phyloP scores from a whole-genome alignment of 2,329 filamentous ascomycete species.

The Karstenula rhodostoma region DNA sequence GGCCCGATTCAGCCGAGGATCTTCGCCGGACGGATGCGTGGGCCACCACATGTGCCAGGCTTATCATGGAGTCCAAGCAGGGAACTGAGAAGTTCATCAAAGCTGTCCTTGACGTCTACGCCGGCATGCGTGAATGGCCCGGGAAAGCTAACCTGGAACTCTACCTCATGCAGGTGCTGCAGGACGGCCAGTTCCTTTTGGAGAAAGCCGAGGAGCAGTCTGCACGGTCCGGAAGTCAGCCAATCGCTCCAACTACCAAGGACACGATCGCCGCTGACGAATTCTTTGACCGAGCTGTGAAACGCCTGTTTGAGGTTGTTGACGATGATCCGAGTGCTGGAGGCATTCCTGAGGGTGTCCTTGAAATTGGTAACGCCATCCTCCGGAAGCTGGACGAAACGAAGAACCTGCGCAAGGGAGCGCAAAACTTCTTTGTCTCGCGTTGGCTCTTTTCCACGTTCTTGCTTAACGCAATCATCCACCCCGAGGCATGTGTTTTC shows the following conservation, averaged over 20 bases:
- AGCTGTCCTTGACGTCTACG: slow-evolving; percentile 87
- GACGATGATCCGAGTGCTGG: slow-evolving; percentile 80
- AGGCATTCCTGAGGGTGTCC: slow-evolving; percentile 83
- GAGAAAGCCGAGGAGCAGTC: slow-evolving; percentile 82
- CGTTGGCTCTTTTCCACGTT: slow-evolving; percentile 94
- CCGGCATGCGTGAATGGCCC: slow-evolving; percentile 86
- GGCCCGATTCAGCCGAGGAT: slow-evolving; percentile 82
- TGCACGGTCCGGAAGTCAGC: slow-evolving; percentile 72
- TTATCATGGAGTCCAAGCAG: slow-evolving; percentile 79
- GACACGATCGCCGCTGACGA: slow-evolving; percentile 84
- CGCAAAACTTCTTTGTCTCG: slow-evolving; percentile 83
- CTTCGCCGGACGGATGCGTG: slow-evolving; percentile 81
- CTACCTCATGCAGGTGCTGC: slow-evolving; percentile 92
- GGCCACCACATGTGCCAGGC: slow-evolving; percentile 84
- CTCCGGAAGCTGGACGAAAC: slow-evolving; percentile 75
- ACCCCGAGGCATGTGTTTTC: slow-evolving; percentile 74
- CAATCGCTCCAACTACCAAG: slow-evolving; percentile 76
- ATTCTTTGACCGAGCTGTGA: slow-evolving; percentile 85
- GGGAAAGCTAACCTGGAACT: slow-evolving; percentile 89
- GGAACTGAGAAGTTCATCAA: slow-evolving; percentile 83
- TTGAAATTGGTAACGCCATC: slow-evolving; percentile 86
- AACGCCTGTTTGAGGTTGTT: slow-evolving; percentile 83
- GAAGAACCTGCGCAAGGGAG: slow-evolving; percentile 72
- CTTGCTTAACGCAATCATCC: slow-evolving; percentile 81
- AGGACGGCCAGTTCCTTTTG: slow-evolving; percentile 89